Percentiles rank a stretch among this genome's conserved stretches.
Evolutionary conservation across 148 eudicot genomes (phyloP).

Genomic region (Rhododendron williamsianum): DNA sequence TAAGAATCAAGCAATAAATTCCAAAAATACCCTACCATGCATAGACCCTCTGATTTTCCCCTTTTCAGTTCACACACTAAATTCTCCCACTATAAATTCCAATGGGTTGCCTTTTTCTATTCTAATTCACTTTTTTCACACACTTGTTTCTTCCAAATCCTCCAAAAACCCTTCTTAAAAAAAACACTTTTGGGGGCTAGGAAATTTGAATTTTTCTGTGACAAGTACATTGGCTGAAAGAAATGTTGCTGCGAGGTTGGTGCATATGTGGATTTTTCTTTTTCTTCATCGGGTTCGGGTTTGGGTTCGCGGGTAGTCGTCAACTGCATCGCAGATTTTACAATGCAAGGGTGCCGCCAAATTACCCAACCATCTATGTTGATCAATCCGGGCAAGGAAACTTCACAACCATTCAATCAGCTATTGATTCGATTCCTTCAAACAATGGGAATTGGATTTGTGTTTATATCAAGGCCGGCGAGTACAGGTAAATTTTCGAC

Average conservation of each 20-base stretch:
- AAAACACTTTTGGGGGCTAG: neutral
- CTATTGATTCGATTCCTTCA: constrained; percentile 42
- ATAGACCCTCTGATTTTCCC: constrained; percentile 8
- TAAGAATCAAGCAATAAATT: neutral
- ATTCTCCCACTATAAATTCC: neutral
- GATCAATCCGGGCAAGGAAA: constrained; percentile 15
- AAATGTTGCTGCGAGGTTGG: constrained; percentile 1
- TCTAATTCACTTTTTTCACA: neutral
- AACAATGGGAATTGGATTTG: constrained; percentile 30
- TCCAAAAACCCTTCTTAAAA: neutral
- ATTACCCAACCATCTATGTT: neutral
- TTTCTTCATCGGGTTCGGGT: neutral
- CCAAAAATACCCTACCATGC: neutral
- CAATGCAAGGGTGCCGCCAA: neutral
- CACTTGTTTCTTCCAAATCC: neutral
- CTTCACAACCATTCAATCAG: constrained; percentile 24
- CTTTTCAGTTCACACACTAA: neutral
- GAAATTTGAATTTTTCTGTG: neutral
- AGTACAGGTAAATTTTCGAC: constrained; percentile 16
- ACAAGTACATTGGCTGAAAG: neutral
- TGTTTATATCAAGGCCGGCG: constrained; percentile 40
- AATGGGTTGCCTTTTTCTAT: neutral
- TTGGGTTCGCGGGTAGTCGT: neutral
- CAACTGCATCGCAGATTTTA: neutral
- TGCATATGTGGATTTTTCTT: neutral